Percentiles rank a stretch among this genome's conserved stretches.
These are phyloP conservation scores for Neocatenulostroma microsporum DNA, from an alignment of 2,329 filamentous ascomycete genomes.

Conservation along the genomic window DNA sequence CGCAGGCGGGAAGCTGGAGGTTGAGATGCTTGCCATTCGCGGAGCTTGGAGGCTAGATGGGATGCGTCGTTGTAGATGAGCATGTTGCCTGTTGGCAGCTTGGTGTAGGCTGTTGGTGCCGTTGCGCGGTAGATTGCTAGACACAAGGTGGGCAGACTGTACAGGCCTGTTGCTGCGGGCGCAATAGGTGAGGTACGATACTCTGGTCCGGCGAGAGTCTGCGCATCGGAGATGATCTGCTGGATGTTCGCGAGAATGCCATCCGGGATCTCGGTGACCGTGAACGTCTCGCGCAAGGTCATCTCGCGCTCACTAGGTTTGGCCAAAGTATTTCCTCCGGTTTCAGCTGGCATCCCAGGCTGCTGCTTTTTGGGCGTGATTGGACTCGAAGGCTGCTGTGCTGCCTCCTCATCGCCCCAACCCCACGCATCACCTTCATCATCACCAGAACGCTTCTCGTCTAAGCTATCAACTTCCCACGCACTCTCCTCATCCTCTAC, in stretches of 20 bases:
- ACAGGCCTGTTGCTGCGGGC: conserved; percentile 60
- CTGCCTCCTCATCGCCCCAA: conserved; percentile 69
- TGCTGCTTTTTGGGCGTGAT: conserved; percentile 18
- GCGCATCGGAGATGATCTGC: conserved; percentile 39
- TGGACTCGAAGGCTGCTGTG: conserved; percentile 17
- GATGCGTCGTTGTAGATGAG: conserved; percentile 58
- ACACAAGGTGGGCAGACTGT: conserved; percentile 62
- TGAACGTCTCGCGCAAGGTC: conserved; percentile 76
- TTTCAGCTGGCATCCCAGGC: background rate
- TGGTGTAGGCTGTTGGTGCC: conserved; percentile 65
- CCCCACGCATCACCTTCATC: conserved; percentile 65
- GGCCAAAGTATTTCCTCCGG: conserved; percentile 17
- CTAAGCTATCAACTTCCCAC: conserved; percentile 38
- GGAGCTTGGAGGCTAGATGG: conserved; percentile 49
- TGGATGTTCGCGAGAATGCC: conserved; percentile 62
- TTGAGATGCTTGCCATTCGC: conserved; percentile 40
- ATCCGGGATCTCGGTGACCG: conserved; percentile 79
- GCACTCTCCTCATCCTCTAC: conserved; percentile 40
- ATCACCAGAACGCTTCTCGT: conserved; percentile 22
- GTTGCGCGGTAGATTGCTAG: conserved; percentile 74
- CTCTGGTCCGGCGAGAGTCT: conserved; percentile 48
- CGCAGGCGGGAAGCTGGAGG: conserved; percentile 36
- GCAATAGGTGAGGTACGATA: conserved; percentile 50
- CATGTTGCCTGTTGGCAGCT: conserved; percentile 51
- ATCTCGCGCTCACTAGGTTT: conserved; percentile 37